phyloP scores from a whole-genome alignment of 2,329 filamentous ascomycete genomes.

The Diaporthe batatas region DNA sequence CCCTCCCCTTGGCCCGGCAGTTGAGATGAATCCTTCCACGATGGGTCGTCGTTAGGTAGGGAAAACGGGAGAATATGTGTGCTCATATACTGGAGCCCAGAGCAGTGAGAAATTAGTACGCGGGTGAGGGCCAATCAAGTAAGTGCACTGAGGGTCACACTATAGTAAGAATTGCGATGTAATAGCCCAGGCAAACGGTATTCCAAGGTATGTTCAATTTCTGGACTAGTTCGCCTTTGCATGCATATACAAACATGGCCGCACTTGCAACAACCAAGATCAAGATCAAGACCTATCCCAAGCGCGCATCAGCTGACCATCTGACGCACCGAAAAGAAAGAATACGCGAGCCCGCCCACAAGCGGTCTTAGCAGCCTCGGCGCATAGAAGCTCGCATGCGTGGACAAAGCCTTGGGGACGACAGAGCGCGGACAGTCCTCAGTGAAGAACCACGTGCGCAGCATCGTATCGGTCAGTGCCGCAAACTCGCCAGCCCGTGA shows the following conservation, averaged over 20 bases:
- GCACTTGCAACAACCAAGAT: not conserved
- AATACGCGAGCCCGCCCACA: constrained; percentile 47
- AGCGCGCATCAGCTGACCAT: not conserved
- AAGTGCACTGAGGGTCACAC: not conserved
- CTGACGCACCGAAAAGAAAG: constrained; percentile 45
- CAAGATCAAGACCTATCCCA: not conserved
- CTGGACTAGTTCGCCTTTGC: not conserved
- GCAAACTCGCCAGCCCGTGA: constrained; percentile 50
- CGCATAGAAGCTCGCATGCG: constrained; percentile 51
- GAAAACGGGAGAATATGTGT: not conserved
- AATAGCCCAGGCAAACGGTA: not conserved
- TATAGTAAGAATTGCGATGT: not conserved
- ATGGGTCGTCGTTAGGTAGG: not conserved
- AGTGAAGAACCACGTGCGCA: constrained; percentile 62
- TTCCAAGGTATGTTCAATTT: not conserved
- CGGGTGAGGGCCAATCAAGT: not conserved
- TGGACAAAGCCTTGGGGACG: constrained; percentile 54
- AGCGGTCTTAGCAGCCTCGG: constrained; percentile 51
- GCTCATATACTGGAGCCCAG: not conserved
- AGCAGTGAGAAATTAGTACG: not conserved
- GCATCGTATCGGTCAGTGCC: constrained; percentile 49
- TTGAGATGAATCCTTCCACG: not conserved
- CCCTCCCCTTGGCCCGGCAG: not conserved
- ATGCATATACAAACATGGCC: not conserved
- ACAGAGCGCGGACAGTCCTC: constrained; percentile 58